A percentile compares a stretch with the other conserved stretches of the same genome.
These are phyloP conservation scores for Fusarium xylarioides DNA, from an alignment of 2,329 filamentous ascomycete genomes.

Conservation along the genomic window DNA sequence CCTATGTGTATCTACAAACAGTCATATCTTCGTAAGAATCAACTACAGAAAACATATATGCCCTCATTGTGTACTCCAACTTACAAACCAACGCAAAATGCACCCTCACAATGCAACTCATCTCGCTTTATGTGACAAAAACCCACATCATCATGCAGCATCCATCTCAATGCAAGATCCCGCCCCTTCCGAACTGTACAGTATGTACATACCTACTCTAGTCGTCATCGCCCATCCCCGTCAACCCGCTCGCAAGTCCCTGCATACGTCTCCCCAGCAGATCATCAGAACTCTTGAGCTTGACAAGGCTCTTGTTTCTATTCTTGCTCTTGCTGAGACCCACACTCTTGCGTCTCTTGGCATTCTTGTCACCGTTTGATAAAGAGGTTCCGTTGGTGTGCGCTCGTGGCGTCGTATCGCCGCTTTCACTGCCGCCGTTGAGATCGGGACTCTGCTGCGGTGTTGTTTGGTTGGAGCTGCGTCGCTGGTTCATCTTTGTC, in stretches of 20 bases:
- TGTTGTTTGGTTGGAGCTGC: slow-evolving; percentile 39
- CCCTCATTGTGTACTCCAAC: not conserved
- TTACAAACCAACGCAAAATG: not conserved
- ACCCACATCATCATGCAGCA: not conserved
- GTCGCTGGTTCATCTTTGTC: slow-evolving; percentile 55
- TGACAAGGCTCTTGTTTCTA: slow-evolving; percentile 59
- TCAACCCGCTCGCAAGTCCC: slow-evolving; percentile 63
- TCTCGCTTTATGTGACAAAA: slow-evolving; percentile 17
- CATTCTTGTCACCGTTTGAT: slow-evolving; percentile 39
- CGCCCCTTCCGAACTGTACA: slow-evolving; percentile 25
- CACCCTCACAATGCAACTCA: slow-evolving; percentile 14
- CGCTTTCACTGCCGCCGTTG: slow-evolving; percentile 31
- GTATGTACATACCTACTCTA: slow-evolving; percentile 11
- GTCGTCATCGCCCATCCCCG: slow-evolving; percentile 57
- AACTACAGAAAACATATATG: slow-evolving; percentile 6
- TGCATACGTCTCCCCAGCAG: slow-evolving; percentile 67
- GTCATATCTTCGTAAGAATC: slow-evolving; percentile 24
- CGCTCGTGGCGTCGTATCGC: slow-evolving; percentile 24
- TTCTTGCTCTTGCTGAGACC: slow-evolving; percentile 49
- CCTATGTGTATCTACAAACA: slow-evolving; percentile 27
- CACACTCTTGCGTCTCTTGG: slow-evolving; percentile 41
- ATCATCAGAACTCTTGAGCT: slow-evolving; percentile 67
- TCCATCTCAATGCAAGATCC: slow-evolving; percentile 3
- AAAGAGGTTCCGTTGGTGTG: slow-evolving; percentile 22
- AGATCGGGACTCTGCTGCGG: slow-evolving; percentile 19